Evolutionary conservation across 2,329 filamentous ascomycete species (phyloP), one percentile per base, ranked within the genome.

Genomic region (Pezicula carpinea): DNA sequence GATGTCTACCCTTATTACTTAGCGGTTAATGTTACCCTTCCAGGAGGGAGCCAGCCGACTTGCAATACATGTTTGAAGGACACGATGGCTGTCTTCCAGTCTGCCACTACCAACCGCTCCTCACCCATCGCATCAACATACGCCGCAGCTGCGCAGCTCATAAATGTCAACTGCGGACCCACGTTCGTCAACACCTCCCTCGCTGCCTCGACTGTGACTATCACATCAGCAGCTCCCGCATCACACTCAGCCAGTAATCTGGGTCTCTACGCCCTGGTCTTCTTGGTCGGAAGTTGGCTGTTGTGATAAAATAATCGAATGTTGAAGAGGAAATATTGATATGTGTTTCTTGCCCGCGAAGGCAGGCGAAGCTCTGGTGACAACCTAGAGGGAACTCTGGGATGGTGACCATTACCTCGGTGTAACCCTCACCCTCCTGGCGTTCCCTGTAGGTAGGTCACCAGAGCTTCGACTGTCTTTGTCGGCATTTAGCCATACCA

Each of bases 1-100:
- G 85, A 93, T 63, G 77, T 81, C 29, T 92, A 91, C 61, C 76
- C 93, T 31, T 99, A 96, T 69, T 92, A 86, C 59, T 72, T 97
- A 3, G 88, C 91, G 0, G 76, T 95, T 46, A 93, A 93, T 49
- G 76, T 83, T 34, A 66, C 74, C 1, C 70, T 96, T 11, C 87
- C 88, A 0, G 74, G 72, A 13, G 77, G 77, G 18, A 79, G 83
- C 21, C 72, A 75, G n/a, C 88, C 90, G 1, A 80, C 77, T 1
- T 99, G 93, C 70, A 83, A 79, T 57, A 69, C 70, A 34, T 97
- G 93, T 64, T 73, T 93, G 36, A 75, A 83, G 60, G 74, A 87
- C 51, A 92, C 87, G 4, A 95, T 97, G 89, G 75, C 75, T 21
- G 78, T 95, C 15, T 96, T 87, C 66, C 82, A 86, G 44, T 68